Percentiles rank a stretch among this genome's conserved stretches.
phyloP scores from a whole-genome alignment of 306 rosid species.

The Cucurbita argyrosperma region DNA sequence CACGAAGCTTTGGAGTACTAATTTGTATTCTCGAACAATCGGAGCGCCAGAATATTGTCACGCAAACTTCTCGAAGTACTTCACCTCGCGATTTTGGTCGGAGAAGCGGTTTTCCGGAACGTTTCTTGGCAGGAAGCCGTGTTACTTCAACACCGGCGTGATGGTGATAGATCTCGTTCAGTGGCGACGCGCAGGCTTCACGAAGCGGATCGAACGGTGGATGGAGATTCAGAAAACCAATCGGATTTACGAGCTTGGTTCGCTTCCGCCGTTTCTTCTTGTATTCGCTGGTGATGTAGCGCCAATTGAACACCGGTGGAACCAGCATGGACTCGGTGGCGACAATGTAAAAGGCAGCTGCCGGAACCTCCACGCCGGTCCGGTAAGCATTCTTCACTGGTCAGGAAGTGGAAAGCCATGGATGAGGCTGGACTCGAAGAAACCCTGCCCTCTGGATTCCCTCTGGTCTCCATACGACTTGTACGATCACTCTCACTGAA shows the following conservation, averaged over 20 bases:
- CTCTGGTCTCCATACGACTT: conserved; percentile 60
- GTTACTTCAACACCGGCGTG: conserved; percentile 74
- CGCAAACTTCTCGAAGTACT: conserved; percentile 55
- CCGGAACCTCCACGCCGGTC: conserved; percentile 56
- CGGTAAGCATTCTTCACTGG: conserved; percentile 71
- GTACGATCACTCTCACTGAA: conserved; percentile 36
- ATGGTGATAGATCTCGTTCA: conserved; percentile 66
- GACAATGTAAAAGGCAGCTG: conserved; percentile 61
- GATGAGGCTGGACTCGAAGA: conserved; percentile 42
- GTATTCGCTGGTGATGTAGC: conserved; percentile 73
- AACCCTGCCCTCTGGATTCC: conserved; percentile 49
- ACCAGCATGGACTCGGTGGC: conserved; percentile 74
- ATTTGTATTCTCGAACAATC: conserved; percentile 29
- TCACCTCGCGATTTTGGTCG: conserved; percentile 52
- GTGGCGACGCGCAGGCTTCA: conserved; percentile 42
- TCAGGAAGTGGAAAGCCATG: conserved; percentile 77
- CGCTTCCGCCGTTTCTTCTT: conserved; percentile 56
- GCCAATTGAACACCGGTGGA: conserved; percentile 70
- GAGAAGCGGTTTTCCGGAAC: conserved; percentile 15
- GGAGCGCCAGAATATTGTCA: conserved; percentile 79
- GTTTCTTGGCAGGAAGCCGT: conserved; percentile 30
- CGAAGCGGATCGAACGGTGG: conserved; percentile 49
- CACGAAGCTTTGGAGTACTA: conserved; percentile 40
- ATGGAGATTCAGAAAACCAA: conserved; percentile 61
- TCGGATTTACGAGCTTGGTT: conserved; percentile 67